phyloP scores from a whole-genome alignment of 176 grass and related monocot genomes.

The Cenchrus americanus region DNA sequence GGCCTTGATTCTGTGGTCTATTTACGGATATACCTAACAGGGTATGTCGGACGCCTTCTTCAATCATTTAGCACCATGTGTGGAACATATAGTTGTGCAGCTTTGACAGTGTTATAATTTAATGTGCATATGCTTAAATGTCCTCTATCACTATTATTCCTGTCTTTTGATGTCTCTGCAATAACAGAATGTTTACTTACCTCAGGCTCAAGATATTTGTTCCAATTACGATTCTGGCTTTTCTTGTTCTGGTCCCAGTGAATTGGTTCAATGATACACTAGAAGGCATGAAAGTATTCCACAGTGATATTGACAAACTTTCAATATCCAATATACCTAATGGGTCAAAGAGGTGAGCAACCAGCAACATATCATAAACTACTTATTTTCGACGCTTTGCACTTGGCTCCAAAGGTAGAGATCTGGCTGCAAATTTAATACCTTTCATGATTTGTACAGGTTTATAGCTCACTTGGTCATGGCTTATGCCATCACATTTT shows the following conservation, averaged over 20 bases:
- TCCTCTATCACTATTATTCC: neutral
- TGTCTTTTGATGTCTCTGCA: constrained; percentile 18
- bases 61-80: neutral
- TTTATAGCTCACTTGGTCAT: constrained; percentile 79
- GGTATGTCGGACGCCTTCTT: constrained; percentile 46
- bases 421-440: neutral
- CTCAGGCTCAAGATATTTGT: constrained; percentile 96
- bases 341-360: constrained; percentile 74
- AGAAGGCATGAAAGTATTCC: constrained; percentile 40
- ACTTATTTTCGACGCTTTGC: neutral
- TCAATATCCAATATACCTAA: constrained; percentile 90
- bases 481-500: constrained; percentile 93
- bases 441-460: constrained; percentile 49
- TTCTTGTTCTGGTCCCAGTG: constrained; percentile 75
- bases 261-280: constrained; percentile 87
- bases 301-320: constrained; percentile 75
- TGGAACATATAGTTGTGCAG: neutral
- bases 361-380: constrained; percentile 23
- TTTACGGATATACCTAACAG: constrained; percentile 88
- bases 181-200: constrained; percentile 19
- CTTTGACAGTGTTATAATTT: neutral
- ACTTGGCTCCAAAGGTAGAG: neutral
- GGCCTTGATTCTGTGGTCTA: constrained; percentile 94
- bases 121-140: neutral
- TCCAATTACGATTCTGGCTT: constrained; percentile 82